Percentiles rank a stretch among this genome's conserved stretches.
Evolutionary conservation across 345 rosid species (phyloP).

Genomic region (Linum trigynum): DNA sequence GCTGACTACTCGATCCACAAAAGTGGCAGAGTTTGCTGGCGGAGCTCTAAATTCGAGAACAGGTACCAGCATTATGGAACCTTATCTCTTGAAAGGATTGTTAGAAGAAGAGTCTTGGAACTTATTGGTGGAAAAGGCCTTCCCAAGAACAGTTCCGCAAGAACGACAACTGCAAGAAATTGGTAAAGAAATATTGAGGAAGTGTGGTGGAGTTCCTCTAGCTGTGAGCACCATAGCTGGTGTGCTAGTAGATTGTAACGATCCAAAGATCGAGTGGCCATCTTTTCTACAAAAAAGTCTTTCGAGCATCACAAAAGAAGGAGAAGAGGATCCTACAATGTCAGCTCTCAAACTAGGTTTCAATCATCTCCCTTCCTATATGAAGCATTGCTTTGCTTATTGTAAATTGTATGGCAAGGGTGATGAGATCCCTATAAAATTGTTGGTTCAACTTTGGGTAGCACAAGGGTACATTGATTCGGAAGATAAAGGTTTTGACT

Average conservation of each 20-base stretch:
- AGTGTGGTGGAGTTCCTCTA: neutral
- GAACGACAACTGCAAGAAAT: no score
- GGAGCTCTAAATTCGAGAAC: no score
- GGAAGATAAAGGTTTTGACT: no score
- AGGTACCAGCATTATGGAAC: neutral
- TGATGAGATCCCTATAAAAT: no score
- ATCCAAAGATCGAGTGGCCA: neutral
- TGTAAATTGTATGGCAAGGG: no score
- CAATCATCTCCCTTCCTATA: neutral
- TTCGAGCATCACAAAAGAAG: neutral
- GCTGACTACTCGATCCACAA: constrained; percentile 15
- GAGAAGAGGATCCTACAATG: neutral
- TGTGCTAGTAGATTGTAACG: no score
- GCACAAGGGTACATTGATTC: no score
- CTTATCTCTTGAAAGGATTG: constrained; percentile 6
- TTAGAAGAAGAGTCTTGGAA: constrained; percentile 9
- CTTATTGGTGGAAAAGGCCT: constrained; percentile 11
- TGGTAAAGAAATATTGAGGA: neutral
- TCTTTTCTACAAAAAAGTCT: neutral
- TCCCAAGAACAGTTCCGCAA: neutral
- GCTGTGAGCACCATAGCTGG: neutral
- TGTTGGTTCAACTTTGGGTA: no score
- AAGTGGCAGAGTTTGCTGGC: constrained; percentile 8
- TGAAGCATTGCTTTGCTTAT: no score
- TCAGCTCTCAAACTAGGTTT: neutral